These are phyloP conservation scores for Musa itinerans DNA, from an alignment of 176 grass and related monocot species.

Conservation along the genomic window DNA sequence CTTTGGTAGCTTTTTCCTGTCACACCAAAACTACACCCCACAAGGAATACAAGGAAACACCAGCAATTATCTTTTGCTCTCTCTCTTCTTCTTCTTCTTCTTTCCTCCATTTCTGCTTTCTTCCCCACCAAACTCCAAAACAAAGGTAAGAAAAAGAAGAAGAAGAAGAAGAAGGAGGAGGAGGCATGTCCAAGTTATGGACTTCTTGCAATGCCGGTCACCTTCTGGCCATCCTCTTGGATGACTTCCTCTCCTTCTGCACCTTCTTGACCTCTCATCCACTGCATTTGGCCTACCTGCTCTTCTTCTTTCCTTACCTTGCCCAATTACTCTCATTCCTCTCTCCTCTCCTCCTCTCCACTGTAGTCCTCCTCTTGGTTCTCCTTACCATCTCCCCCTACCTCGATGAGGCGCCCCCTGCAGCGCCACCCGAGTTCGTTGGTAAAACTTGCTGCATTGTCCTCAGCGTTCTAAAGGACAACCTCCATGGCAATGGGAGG, in stretches of 20 bases:
- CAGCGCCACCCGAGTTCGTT: constrained; percentile 25
- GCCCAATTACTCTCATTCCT: constrained; percentile 43
- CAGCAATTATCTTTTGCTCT: too few relatives aligned
- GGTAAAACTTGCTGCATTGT: constrained; percentile 52
- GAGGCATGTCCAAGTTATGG: neutral
- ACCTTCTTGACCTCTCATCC: constrained; percentile 58
- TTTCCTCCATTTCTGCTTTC: neutral
- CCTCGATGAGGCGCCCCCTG: neutral
- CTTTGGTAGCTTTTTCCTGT: too few relatives aligned
- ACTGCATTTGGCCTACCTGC: constrained; percentile 57
- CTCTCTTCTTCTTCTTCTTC: too few relatives aligned
- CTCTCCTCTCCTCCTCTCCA: constrained; percentile 67
- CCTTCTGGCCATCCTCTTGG: constrained; percentile 2
- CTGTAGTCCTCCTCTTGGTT: constrained; percentile 46
- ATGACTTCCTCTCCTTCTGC: constrained; percentile 44
- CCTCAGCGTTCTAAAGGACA: constrained; percentile 38
- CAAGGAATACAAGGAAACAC: too few relatives aligned
- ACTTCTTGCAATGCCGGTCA: neutral
- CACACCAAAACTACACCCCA: too few relatives aligned
- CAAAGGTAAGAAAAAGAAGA: neutral
- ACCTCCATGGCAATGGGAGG: constrained; percentile 9
- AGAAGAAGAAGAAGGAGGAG: neutral
- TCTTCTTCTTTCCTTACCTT: constrained; percentile 66
- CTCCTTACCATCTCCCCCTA: constrained; percentile 45
- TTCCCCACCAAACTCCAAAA: neutral